Base-by-base conservation (phyloP, 164 flowering plant species). In the Litsea cubeba region DNA sequence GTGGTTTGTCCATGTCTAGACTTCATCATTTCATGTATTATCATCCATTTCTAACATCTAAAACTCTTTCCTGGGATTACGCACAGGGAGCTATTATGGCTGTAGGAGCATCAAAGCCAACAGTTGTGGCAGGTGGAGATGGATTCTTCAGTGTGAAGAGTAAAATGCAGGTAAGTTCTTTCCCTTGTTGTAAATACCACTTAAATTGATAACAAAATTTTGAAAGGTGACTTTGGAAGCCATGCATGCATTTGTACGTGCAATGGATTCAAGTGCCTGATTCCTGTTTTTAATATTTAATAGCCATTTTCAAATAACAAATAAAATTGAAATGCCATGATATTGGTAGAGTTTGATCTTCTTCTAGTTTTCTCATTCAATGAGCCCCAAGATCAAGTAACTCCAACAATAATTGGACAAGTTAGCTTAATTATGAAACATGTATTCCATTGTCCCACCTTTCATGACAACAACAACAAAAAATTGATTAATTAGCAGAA, bases 61-160 rank as follows among this genome's bases (percentile, higher is more conserved):
- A 65, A 15, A 50, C 63, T 58, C 62, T 66, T 28, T 71, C 50
- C 5, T 78, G 32, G 62, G 70, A 76, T 79, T 35, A 73, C 77
- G 30, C 69, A 74, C 76, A 94, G 97, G 98, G 98, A 12, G 98
- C 98, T 72, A 95, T 95, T 65, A 93, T 95, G 97, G 98, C 97
- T 71, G 97, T 95, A 54, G 97, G 98, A 75, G 98, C 97, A 75
- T 93, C 98, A 73, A 95, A 95, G 82, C 97, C 98, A 69, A 91
- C 93, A 60, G 97, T 88, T 72, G 86, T 88, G 26, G 85, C 97
- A 50, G 94, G 83, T 80, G 79, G 76, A 24, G 94, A 93, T 86
- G 97, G 97, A 69, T 95, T 85, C 85, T 95, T 95, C 84, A 86
- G 93, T 71, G 95, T 95, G 65, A 93, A 89, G 83, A 93, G 84